These are phyloP conservation scores for Scheffersomyces spartinae DNA, from an alignment of 805 yeast species.

Conservation along the genomic window DNA sequence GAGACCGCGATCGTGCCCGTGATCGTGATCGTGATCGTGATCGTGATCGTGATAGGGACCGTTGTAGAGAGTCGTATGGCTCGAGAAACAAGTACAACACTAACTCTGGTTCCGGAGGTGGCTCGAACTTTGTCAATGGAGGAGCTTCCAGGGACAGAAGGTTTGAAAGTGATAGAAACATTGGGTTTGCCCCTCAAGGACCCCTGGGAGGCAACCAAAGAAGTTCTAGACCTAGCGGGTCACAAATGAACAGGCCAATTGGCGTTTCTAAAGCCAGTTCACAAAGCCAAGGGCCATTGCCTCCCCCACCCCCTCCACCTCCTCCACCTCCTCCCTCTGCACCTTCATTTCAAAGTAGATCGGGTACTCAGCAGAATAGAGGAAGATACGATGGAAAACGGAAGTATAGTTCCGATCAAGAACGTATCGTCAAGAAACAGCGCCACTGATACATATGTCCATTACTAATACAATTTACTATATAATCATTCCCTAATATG, in stretches of 20 bases:
- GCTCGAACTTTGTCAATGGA: neutral
- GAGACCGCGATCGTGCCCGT: too few species aligned
- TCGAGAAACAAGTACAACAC: too few species aligned
- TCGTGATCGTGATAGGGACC: too few species aligned
- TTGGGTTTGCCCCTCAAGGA: conserved; percentile 1
- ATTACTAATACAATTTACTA: conserved; percentile 1
- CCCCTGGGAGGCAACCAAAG: conserved; percentile 1
- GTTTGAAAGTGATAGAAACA: conserved; percentile 1
- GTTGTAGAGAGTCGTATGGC: too few species aligned
- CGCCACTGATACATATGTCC: neutral
- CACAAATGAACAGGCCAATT: too few species aligned
- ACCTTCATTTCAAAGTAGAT: too few species aligned
- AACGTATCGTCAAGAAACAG: conserved; percentile 1
- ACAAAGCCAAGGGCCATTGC: conserved; percentile 6
- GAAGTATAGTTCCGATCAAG: conserved; percentile 3
- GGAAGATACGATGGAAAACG: conserved; percentile 13
- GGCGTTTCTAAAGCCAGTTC: too few species aligned
- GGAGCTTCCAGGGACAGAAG: neutral
- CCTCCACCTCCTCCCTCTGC: too few species aligned
- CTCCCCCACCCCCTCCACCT: conserved; percentile 16
- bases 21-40: too few species aligned
- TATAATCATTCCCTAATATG: conserved; percentile 1
- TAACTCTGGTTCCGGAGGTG: too few species aligned
- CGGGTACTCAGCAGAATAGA: conserved; percentile 3
- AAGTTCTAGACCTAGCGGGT: conserved; percentile 1